Evolutionary conservation across 495 filamentous ascomycete genomes (phyloP), one percentile per base, ranked within the genome.

Genomic region (Immersiella caudata): DNA sequence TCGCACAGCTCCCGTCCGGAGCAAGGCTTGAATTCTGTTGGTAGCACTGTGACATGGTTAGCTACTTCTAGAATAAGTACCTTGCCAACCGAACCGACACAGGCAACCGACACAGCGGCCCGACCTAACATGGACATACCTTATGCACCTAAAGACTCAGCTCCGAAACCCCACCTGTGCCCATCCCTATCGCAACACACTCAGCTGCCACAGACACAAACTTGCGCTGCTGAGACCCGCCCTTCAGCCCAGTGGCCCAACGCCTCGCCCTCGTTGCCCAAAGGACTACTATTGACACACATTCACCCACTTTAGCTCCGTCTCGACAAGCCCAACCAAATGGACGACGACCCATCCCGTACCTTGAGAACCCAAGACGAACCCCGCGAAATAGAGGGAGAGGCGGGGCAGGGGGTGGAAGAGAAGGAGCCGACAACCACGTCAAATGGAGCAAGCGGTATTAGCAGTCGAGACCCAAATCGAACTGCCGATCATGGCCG

Each of bases 11-110:
- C 52, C 52, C 52, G n/a, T 55, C 52, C 52, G 52, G 52, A 55
- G 52, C 52, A 55, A 26, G 52, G 52, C 52, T 22, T 55, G 52
- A 55, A 55, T 55, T 55, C 52, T 22, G 22, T 55, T 22, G 52
- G 52, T 55, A 55, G 52, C 52, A 55, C 52, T 26, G 52, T 55
- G 24, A 55, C 24, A 55, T 55, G 52, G 52, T 55, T 55, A 26
- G 52, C 52, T 55, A 55, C 52, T 55, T 55, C 52, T 55, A 55
- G 52, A 55, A 55, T 55, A 55, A 55, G 52, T 55, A 55, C 52
- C 52, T 55, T 55, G 52, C 52, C 52, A 55, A 55, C 52, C 52
- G 52, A 55, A 55, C 52, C 52, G 52, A 55, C 52, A 55, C 24
- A 55, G 2, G 52, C 52, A 55, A 55, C 21, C 52, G 52, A 55